These are phyloP conservation scores for Scheffersomyces quercinus DNA, from an alignment of 1,139 yeast species.

Conservation along the genomic window DNA sequence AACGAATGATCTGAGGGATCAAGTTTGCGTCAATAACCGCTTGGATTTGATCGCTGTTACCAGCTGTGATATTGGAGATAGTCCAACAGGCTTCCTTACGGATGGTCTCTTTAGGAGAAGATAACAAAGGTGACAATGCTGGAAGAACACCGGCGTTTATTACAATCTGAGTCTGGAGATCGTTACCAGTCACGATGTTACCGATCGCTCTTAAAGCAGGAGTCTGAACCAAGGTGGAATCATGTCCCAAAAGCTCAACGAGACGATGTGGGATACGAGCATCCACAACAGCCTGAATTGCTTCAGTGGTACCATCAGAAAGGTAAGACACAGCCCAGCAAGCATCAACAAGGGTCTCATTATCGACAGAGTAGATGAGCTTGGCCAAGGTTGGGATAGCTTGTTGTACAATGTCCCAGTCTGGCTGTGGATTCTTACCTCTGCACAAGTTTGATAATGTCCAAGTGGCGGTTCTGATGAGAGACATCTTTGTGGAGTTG, in stretches of 20 bases:
- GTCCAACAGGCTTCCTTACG: slow-evolving; percentile 99
- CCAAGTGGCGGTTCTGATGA: slow-evolving; percentile 97
- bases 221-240: slow-evolving; percentile 85
- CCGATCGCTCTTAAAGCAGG: slow-evolving; percentile 98
- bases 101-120: slow-evolving; percentile 86
- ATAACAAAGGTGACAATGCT: slow-evolving; percentile 77
- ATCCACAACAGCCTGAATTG: slow-evolving; percentile 95
- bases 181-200: slow-evolving; percentile 96
- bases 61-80: slow-evolving; percentile 95
- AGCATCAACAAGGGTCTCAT: slow-evolving; percentile 93
- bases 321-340: slow-evolving; percentile 98
- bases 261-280: slow-evolving; percentile 93
- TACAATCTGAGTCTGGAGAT: slow-evolving; percentile 90
- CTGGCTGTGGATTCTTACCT: slow-evolving; percentile 95
- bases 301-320: slow-evolving; percentile 88
- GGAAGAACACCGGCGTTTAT: slow-evolving; percentile 91
- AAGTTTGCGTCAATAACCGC: slow-evolving; percentile 94
- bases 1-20: slow-evolving; percentile 87
- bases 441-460: slow-evolving; percentile 94
- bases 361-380: slow-evolving; percentile 84
- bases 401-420: slow-evolving; percentile 82
- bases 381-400: slow-evolving; percentile 93
- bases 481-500: slow-evolving; percentile 77
- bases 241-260: slow-evolving; percentile 85
- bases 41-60: slow-evolving; percentile 92